Base-by-base conservation (phyloP, 495 filamentous ascomycete species). In the Aspergillus sclerotioniger region DNA sequence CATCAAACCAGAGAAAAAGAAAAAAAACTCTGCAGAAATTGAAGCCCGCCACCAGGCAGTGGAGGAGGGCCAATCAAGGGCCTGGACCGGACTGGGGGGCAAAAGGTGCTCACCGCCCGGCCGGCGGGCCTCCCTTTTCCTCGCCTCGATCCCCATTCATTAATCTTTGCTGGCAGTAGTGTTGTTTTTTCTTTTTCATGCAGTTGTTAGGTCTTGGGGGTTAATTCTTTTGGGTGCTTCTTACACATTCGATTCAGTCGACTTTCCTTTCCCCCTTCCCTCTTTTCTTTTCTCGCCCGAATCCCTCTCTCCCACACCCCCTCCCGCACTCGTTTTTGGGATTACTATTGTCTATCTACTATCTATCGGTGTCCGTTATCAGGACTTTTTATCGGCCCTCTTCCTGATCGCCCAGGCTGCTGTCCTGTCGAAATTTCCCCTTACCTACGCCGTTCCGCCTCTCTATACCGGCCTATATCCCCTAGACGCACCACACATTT, bases 71-170 rank as follows among this genome's bases (percentile, higher is more conserved):
- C 12, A 41, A 41, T 41, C 37, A 41, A 41, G 37, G 37, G 37
- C 37, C 37, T 41, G 37, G 37, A 13, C 37, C 37, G 13, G 37
- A 13, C 37, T 41, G 37, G 37, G 37, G 37, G 37, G 37, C 37
- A 41, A 41, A 25, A 41, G 37, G 13, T 13, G 10, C 37, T 41
- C 37, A 41, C 37, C 37, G 37, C 37, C 37, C 37, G 37, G 25
- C 25, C 25, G 25, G 25, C 25, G 25, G 37, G 37, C 37, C 37
- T 41, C 37, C 37, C n/a, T 41, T 41, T 41, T 12, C 37, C 37
- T 50, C 44, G 17, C 44, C 44, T 21, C 25, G 44, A 46, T 46
- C 44, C 44, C 25, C 44, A 46, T 46, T 46, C 25, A 31, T 50
- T 0, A 3, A 16, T 32, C 31, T 28, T 50, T 45, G 41, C 28